Conservation (phyloP, 139 green algal genomes). For the Chlorella sp. region DNA sequence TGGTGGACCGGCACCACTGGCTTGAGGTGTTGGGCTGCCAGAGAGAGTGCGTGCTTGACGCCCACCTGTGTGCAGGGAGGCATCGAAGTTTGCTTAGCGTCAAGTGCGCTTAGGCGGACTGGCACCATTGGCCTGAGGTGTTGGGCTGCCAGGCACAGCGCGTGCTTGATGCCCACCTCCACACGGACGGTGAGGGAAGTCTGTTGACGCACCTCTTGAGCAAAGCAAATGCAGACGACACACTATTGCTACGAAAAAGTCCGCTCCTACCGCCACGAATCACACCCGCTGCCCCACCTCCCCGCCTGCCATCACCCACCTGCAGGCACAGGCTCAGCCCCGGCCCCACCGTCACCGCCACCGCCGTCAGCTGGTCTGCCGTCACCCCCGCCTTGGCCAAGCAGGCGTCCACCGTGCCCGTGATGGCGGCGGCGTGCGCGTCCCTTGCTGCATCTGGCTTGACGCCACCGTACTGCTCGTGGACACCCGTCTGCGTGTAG, state of each 20-base stretch:
- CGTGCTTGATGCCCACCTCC: conserved; percentile 34
- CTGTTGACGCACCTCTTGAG: too few relatives aligned
- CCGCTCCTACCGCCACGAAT: too few relatives aligned
- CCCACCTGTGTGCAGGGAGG: conserved; percentile 24
- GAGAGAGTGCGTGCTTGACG: conserved; percentile 20
- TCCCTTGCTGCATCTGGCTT: conserved; percentile 80
- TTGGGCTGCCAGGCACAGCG: conserved; percentile 39
- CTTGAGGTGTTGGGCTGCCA: conserved; percentile 53
- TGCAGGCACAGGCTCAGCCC: conserved; percentile 83
- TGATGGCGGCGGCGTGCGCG: conserved; percentile 75
- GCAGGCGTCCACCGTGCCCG: conserved; percentile 50
- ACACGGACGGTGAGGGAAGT: not conserved
- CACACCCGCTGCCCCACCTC: too few relatives aligned
- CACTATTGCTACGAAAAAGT: too few relatives aligned
- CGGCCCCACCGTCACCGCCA: conserved; percentile 85
- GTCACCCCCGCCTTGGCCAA: conserved; percentile 43
- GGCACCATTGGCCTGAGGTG: conserved; percentile 62
- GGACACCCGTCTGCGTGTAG: conserved; percentile 61
- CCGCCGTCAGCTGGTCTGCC: conserved; percentile 45
- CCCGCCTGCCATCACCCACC: conserved; percentile 17
- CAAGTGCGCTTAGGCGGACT: too few relatives aligned
- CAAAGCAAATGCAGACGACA: too few relatives aligned
- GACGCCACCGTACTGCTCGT: conserved; percentile 76
- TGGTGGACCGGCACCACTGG: conserved; percentile 82
- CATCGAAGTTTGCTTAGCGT: too few relatives aligned